Evolutionary conservation across 2,329 filamentous ascomycete species (phyloP).

Genomic region (Bipolaris zeicola): DNA sequence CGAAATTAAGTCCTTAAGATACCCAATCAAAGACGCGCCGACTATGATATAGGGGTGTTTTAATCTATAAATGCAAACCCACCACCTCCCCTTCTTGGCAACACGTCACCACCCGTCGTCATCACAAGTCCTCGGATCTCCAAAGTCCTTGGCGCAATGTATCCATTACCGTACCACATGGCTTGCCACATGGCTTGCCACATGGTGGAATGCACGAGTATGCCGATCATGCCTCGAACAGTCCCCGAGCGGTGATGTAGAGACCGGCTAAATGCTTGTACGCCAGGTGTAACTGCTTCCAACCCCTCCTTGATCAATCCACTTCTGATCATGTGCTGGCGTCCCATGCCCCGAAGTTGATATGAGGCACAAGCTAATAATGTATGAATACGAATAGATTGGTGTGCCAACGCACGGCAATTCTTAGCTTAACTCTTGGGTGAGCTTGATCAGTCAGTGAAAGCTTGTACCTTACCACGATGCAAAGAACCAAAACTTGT

Average conservation of each 20-base stretch:
- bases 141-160: conserved; percentile 13
- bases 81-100: conserved; percentile 4
- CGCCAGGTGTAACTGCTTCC: conserved; percentile 26
- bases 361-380: conserved; percentile 18
- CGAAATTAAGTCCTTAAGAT: not conserved
- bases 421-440: conserved; percentile 20
- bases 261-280: conserved; percentile 37
- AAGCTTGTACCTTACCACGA: conserved; percentile 13
- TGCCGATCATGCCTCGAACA: conserved; percentile 6
- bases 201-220: not conserved
- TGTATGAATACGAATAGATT: conserved; percentile 17
- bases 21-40: not conserved
- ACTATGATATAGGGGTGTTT: not conserved
- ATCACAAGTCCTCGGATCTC: conserved; percentile 2
- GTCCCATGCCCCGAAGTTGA: conserved; percentile 16
- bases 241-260: conserved; percentile 13
- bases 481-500: not conserved
- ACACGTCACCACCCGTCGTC: not conserved
- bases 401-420: conserved; percentile 19
- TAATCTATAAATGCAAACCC: conserved; percentile 4
- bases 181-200: not conserved
- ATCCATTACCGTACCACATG: conserved; percentile 10
- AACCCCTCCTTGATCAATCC: conserved; percentile 12
- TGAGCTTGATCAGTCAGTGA: conserved; percentile 14
- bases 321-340: conserved; percentile 13